Evolutionary conservation across 2,329 filamentous ascomycete species (phyloP), one percentile per base, ranked within the genome.

Genomic region (Grosmannia clavigera): DNA sequence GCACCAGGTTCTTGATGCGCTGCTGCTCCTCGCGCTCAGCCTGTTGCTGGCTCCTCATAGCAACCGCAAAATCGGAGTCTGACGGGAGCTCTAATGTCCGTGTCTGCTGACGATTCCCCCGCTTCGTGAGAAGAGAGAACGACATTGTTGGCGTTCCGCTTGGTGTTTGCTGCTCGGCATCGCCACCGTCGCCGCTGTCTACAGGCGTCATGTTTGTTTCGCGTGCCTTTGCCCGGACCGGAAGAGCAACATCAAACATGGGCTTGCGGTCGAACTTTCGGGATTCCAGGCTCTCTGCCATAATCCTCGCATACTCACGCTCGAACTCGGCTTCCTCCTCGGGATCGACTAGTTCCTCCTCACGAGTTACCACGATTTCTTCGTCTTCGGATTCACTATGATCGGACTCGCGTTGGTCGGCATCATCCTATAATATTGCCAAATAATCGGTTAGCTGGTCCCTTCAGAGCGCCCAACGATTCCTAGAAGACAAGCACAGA

Each of bases 251-350:
- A 70, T 99, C 95, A 68, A 99, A 96, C 58, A 94, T 81, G 33
- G 89, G 85, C 74, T 96, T 96, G 63, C 94, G 88, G 69, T 99
- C 94, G 66, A 96, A 95, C 68, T 96, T 96, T 67, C 94, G 85
- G 5, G 92, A 95, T 66, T 99, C 94, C 67, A 96, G 77, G 74
- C 92, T 96, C 72, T 99, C 94, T 57, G 92, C 83, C 92, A 99
- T 97, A 83, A 99, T 88, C 73, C 95, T 96, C 46, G 94, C 92
- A 71, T 96, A 94, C 73, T 97, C 94, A 67, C 92, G 89, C 70
- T 99, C 95, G 70, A 99, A 99, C 51, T 99, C 94, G 7, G 92
- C 94, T 69, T 99, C 94, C 50, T 87, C 90, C 74, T 96, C 92
- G 0, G 92, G 92, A 65, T 99, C 92, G 60, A 92, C 81, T 67